A percentile compares a stretch with the other conserved stretches of the same genome.
phyloP scores from a whole-genome alignment of 2,329 filamentous ascomycete species.

The Pyricularia sp. region DNA sequence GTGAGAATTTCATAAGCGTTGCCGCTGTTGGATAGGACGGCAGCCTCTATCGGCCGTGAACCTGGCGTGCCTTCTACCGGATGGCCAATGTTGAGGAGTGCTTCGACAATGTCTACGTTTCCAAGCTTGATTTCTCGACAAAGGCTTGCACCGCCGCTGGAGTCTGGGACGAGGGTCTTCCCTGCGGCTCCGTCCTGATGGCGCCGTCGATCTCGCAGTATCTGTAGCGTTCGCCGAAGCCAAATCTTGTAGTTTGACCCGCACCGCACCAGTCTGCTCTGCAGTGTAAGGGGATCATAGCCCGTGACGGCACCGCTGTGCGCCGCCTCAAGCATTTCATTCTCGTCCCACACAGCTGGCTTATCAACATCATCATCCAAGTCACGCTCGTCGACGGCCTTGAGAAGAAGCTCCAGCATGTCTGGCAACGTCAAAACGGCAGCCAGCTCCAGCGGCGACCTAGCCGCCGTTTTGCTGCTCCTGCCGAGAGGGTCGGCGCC shows the following conservation, averaged over 20 bases:
- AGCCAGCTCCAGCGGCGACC: conserved; percentile 7
- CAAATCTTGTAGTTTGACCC: conserved; percentile 5
- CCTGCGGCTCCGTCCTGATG: not conserved
- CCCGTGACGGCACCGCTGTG: conserved; percentile 3
- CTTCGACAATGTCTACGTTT: conserved; percentile 6
- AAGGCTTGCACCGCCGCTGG: conserved; percentile 4
- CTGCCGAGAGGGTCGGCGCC: conserved; percentile 4
- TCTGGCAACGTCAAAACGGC: conserved; percentile 8
- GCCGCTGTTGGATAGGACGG: conserved; percentile 5
- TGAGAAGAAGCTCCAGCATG: conserved; percentile 8
- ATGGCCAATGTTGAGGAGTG: conserved; percentile 7
- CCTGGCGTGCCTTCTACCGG: conserved; percentile 4
- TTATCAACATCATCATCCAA: not conserved
- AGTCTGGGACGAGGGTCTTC: not conserved
- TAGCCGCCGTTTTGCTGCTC: not conserved
- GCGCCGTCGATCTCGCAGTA: conserved; percentile 5
- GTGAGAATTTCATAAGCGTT: conserved; percentile 4
- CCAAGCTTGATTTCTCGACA: conserved; percentile 7
- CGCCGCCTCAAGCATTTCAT: conserved; percentile 7
- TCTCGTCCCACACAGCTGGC: conserved; percentile 4
- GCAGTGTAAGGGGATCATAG: conserved; percentile 6
- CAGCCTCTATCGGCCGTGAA: conserved; percentile 5
- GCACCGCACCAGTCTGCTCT: conserved; percentile 8
- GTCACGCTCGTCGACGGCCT: not conserved
- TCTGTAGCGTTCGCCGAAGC: conserved; percentile 2